Base-by-base conservation (phyloP, 352 stramenopile genomes). In the Detonula confervacea region DNA sequence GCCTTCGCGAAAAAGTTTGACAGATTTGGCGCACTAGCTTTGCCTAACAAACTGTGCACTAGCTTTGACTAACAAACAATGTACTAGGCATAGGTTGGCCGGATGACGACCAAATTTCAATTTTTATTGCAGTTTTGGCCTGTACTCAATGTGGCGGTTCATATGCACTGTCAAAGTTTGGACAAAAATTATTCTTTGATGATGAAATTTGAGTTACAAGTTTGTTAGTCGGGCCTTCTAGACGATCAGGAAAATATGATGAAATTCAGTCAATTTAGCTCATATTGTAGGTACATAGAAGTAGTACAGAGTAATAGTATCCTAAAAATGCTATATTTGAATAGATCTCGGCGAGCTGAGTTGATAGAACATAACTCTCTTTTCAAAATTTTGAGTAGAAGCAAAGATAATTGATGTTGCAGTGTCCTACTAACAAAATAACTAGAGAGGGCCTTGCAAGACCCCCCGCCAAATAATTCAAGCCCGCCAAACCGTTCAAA, bases 311-410 rank as follows among this genome's bases (percentile, higher is more conserved):
- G 39, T 6, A 5, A 65, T 18, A 47, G 60, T 14, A 42, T 4
- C 60, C 60, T 35, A 52, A 68, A 55, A 68, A 57, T 25, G 39
- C 2, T 47, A 30, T 68, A 57, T 68, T 55, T 68, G 60, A 55
- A 68, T 18, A 55, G 60, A 52, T 68, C 60, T 68, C 33, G 18
- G 57, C 25, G 60, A 68, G 30, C 60, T 68, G 33, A 68, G 35
- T 68, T 55, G 7, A 56, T 68, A 57, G 29, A 42, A 46, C 22
- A 16, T 33, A 46, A 47, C 7, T 44, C 7, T 64, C 2, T 44
- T 64, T 64, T n/a, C 7, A 44, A 64, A 64, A 46, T 24, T 64
- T 20, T 16, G 30, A 27, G 9, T 25, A 64, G 55, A 46, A 46
- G 9, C n/a, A 16, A 12, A 49, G 39, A 49, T 49, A 49, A 49